Base-by-base conservation (phyloP, 2,329 filamentous ascomycete species). In the Fusarium sp. region DNA sequence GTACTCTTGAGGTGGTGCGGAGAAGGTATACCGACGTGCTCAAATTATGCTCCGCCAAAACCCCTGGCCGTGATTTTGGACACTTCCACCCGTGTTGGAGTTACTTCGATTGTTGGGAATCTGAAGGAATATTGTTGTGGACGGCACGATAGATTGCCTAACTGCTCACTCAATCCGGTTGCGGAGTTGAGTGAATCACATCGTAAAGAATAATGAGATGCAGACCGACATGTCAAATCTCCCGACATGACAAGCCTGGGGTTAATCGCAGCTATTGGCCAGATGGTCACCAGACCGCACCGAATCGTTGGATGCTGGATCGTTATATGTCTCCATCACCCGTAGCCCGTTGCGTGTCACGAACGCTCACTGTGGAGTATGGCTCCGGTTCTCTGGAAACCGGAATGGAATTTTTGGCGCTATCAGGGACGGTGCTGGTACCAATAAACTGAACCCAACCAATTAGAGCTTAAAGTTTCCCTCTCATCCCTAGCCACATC, bases 321-420 rank as follows among this genome's bases (percentile, higher is more conserved):
- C 60, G 62, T 68, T 66, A 60, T 57, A 65, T 68, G 66, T 68
- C 66, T 46, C 28, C 16, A 42, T 52, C 26, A 16, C 62, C 44
- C 57, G 31, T 65, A 66, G 56, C 65, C 67, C 61, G 65, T 70
- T 68, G 65, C 53, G 68, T 67, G 63, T 70, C 67, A 74, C 65
- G 71, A 76, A 75, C 72, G 63, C 67, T 67, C 57, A 49, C 37
- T 65, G 76, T 76, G 76, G 74, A 75, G 72, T 59, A 46, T 57
- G 71, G 71, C 75, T 78, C 72, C 77, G 76, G 74, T 71, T 74
- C 67, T 77, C 75, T 78, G 77, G 77, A 71, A 77, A 74, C 60
- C 54, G 64, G 53, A 64, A 71, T 65, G 73, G 69, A 73, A 69
- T 62, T 61, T 50, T 74, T 68, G 66, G 62, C 69, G 62, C 70